phyloP scores from a whole-genome alignment of 2,329 filamentous ascomycete species.

The Nemania sp. region DNA sequence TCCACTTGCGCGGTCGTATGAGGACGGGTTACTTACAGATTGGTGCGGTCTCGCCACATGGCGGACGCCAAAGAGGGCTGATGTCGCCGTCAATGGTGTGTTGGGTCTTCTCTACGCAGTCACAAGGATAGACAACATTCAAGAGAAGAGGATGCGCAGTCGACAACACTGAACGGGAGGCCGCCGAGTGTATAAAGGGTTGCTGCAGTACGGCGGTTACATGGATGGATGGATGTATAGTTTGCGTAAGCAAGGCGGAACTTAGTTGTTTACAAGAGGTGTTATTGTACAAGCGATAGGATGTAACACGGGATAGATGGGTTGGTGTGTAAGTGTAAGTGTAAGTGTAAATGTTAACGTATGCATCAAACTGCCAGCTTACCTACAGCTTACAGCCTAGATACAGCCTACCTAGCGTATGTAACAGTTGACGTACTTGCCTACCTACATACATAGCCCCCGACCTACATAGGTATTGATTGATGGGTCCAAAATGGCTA shows the following conservation, averaged over 20 bases:
- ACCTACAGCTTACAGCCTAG: constrained; percentile 11
- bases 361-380: constrained; percentile 15
- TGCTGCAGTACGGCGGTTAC: constrained; percentile 21
- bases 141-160: constrained; percentile 11
- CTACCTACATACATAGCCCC: constrained; percentile 37
- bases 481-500: constrained; percentile 18
- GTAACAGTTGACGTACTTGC: constrained; percentile 48
- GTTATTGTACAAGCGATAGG: constrained; percentile 20
- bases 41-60: constrained; percentile 99
- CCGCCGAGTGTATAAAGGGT: constrained; percentile 30
- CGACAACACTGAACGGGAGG: constrained; percentile 14
- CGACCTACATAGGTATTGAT: constrained; percentile 16
- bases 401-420: no score
- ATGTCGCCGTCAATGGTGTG: constrained; percentile 42
- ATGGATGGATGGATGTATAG: no score
- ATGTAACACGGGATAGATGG: not conserved
- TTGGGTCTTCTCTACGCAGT: constrained; percentile 22
- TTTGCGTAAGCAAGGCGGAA: constrained; percentile 16
- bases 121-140: constrained; percentile 10
- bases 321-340: not conserved
- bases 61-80: constrained; percentile 64
- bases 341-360: no score
- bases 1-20: not conserved
- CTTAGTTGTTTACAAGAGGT: constrained; percentile 21
- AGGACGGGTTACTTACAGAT: constrained; percentile 82